Base-by-base conservation (phyloP, 805 yeast genomes). In the Kluyveromyces aestuarii region DNA sequence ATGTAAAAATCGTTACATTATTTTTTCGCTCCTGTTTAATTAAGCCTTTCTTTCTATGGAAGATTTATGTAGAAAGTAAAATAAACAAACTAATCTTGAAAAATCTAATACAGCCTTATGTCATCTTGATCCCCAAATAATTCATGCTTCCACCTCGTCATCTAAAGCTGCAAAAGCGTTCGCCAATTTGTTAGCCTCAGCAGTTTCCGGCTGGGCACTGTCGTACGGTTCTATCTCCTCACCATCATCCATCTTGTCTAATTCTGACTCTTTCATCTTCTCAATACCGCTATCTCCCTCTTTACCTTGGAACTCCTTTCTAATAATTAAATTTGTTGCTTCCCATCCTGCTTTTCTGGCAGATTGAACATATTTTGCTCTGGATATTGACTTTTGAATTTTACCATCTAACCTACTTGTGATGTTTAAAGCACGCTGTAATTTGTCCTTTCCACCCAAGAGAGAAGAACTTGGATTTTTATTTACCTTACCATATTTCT, bases 271-370 rank as follows among this genome's bases (percentile, higher is more conserved):
- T 30, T 56, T 62, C 33, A 51, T 55, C 7, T 49, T 50, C 33
- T 48, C 44, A 17, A 5, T 10, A 8, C 5, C 4, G 27, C 45
- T n/a, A 45, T 49, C 18, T 27, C 52, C 10, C 41, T 44, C 11
- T 44, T 35, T 47, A 40, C 45, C 48, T 16, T 42, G 41, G 41
- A 50, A 47, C 40, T 63, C 64, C 46, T 64, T 63, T 48, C 61
- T 72, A 10, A 80, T 74, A 30, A 64, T 62, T 50, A 75, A 70
- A 60, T 83, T 84, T 48, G 82, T 81, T 41, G 72, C 68, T 45
- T 83, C 89, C 93, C 91, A 84, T 14, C 79, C 82, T 0, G 86
- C 68, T 62, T 82, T 84, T 64, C 93, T 73, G 10, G 83, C 72
- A 18, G 64, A 68, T 56, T 79, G 83, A 27, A 84, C 80, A 55